Evolutionary conservation across 495 filamentous ascomycete species (phyloP), one percentile per base, ranked within the genome.

Genomic region (Aspergillus olivimuriae): DNA sequence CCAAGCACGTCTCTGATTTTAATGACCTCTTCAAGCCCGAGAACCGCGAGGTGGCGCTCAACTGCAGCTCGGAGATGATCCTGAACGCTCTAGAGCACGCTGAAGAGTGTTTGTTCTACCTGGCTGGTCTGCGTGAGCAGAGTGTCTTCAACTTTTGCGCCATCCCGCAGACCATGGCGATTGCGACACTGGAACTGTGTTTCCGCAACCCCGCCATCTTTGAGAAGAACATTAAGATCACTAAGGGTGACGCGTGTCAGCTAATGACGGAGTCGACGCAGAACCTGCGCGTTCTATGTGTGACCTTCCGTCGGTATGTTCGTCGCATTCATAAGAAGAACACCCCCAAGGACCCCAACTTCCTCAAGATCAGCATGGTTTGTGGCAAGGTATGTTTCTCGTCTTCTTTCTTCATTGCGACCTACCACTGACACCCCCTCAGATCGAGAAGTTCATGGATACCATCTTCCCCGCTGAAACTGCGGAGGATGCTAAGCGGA

Each of bases 111-210:
- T 69, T 98, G 7, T 97, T 89, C 71, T 98, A 98, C 72, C 86
- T 98, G 68, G 94, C 94, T 17, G 94, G 89, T 16, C 76, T 97
- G 34, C 87, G 85, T 45, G 92, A 98, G 62, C 92, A 97, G 69
- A 92, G 86, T 61, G 89, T 95, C n/a, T 98, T 98, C 83, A 97
- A 98, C 73, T 98, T 98, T 61, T 87, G 87, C 33, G 91, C 94
- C 33, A 98, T 98, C 53, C 92, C 92, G n/a, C 92, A 98, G 65
- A 71, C 82, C 47, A 98, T 98, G 92, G 92, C 94, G 20, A 96
- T 98, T 63, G 91, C 92, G 2, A 97, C 91, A 1, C 62, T 96
- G 31, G 72, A 94, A 43, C 73, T 92, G 22, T 86, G 92, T 55
- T 98, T 96, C 77, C 82, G 86, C 55, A 98, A 98, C 59, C 86